Conservation (phyloP, 2,329 filamentous ascomycete species). For the Blumeria graminis region DNA sequence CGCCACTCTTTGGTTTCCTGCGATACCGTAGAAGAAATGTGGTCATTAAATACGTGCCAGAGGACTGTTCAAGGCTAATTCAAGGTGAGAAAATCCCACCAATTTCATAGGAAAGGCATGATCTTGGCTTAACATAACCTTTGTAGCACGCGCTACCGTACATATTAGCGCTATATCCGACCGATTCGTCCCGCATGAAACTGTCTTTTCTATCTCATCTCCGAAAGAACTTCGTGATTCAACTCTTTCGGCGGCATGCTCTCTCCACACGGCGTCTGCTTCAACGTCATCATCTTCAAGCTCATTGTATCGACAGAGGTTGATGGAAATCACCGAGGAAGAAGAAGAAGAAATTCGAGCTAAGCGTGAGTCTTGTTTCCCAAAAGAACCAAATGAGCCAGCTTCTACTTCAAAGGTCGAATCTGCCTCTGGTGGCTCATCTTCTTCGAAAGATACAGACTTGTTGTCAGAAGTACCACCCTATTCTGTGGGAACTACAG, state of each 20-base stretch:
- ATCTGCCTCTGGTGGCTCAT: constrained; percentile 5
- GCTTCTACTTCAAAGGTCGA: constrained; percentile 11
- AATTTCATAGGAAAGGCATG: too few relatives aligned
- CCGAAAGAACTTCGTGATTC: constrained; percentile 68
- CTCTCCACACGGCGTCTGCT: constrained; percentile 65
- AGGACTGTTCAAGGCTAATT: constrained; percentile 69
- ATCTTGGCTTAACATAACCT: neutral
- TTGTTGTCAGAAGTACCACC: neutral
- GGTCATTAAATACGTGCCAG: constrained; percentile 76
- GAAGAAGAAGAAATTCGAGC: constrained; percentile 37
- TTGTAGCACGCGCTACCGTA: constrained; percentile 54
- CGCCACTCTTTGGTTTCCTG: constrained; percentile 78
- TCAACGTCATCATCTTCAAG: constrained; percentile 70
- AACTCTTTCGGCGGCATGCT: constrained; percentile 68
- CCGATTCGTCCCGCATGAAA: constrained; percentile 65
- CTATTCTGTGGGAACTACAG: neutral
- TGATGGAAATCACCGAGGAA: constrained; percentile 89
- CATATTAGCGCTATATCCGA: constrained; percentile 45
- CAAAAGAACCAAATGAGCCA: constrained; percentile 24
- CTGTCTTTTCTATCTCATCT: constrained; percentile 49
- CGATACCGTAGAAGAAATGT: constrained; percentile 78
- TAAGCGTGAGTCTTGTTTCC: constrained; percentile 26
- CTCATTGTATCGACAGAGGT: constrained; percentile 48
- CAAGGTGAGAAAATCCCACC: constrained; percentile 40
- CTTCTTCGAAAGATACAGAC: neutral